phyloP scores from a whole-genome alignment of 1,139 yeast species.

The Scheffersomyces insectosa region DNA sequence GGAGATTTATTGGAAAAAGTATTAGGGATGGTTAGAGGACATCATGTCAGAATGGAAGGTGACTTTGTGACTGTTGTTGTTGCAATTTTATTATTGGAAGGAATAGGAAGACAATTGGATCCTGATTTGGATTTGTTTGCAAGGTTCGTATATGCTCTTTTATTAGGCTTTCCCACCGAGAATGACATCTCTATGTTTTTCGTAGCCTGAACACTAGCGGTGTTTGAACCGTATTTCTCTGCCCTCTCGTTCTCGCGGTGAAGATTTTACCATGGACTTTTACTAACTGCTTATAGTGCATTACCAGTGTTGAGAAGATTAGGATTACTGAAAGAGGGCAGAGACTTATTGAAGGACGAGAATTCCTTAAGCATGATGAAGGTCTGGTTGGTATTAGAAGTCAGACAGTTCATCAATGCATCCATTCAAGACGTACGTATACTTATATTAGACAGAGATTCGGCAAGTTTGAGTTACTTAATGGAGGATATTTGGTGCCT shows the following conservation, averaged over 20 bases:
- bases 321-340: conserved; percentile 69
- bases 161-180: conserved; percentile 59
- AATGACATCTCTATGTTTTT: conserved; percentile 20
- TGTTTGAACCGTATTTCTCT: not conserved
- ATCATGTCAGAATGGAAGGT: conserved; percentile 97
- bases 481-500: not conserved
- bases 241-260: not conserved
- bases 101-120: conserved; percentile 91
- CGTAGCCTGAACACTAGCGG: conserved; percentile 1
- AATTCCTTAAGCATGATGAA: conserved; percentile 77
- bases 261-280: not conserved
- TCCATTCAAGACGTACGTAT: conserved; percentile 74
- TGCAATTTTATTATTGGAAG: conserved; percentile 86
- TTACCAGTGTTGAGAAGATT: conserved; percentile 85
- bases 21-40: conserved; percentile 84
- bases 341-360: conserved; percentile 55
- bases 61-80: conserved; percentile 93
- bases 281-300: conserved; percentile 56
- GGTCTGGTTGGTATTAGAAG: conserved; percentile 90
- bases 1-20: conserved; percentile 90
- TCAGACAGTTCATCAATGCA: conserved; percentile 81
- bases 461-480: not conserved
- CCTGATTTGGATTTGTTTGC: conserved; percentile 93
- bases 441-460: not conserved
- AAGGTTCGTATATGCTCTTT: conserved; percentile 76